Base-by-base conservation (phyloP, 106 monocot genomes). In the Chionographis japonica region DNA sequence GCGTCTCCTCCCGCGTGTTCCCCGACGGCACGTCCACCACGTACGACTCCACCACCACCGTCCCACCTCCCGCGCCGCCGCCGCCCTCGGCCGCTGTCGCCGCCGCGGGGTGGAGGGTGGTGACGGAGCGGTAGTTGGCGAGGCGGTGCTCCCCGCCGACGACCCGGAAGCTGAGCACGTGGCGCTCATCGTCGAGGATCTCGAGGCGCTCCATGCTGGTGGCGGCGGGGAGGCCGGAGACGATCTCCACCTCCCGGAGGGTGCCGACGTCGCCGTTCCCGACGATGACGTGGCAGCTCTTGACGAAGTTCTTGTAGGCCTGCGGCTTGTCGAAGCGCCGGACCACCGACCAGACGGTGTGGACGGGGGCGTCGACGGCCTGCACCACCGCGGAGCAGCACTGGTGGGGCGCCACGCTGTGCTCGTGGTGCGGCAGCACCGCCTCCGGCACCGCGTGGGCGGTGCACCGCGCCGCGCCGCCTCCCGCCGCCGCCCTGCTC, bases 281-380 rank as follows among this genome's bases (percentile, higher is more conserved):
- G 65, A 60, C 75, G 14, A 76, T 39, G 12, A 84, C 62, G n/a
- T 27, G 56, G 76, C 84, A 84, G 40, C 76, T 76, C 38, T 57
- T 60, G 8, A 84, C 72, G 72, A 84, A 84, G 14, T 39, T 67
- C 64, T 84, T 84, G 80, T 84, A 84, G 11, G 43, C 56, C 72
- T 84, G 76, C 3, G 84, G 84, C 42, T 59, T 37, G 65, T 84
- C 84, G 76, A 84, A 84, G 1, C 76, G 80, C 52, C 84, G 68
- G 13, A 84, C 50, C 42, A 84, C 75, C 13, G 84, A 68, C 84
- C 84, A 84, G 37, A 84, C 84, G 6, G 49, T 53, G 10, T 62
- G 51, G 58, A 68, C 62, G 12, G 84, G 80, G 12, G 84, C 84
- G 0, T 62, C 51, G 8, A 76, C 60, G 58, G 35, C 12, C 53